Percentiles rank a stretch among this genome's conserved stretches.
These are phyloP conservation scores for Herpetomonas tarakana DNA, from an alignment of 208 protist species.

Conservation along the genomic window DNA sequence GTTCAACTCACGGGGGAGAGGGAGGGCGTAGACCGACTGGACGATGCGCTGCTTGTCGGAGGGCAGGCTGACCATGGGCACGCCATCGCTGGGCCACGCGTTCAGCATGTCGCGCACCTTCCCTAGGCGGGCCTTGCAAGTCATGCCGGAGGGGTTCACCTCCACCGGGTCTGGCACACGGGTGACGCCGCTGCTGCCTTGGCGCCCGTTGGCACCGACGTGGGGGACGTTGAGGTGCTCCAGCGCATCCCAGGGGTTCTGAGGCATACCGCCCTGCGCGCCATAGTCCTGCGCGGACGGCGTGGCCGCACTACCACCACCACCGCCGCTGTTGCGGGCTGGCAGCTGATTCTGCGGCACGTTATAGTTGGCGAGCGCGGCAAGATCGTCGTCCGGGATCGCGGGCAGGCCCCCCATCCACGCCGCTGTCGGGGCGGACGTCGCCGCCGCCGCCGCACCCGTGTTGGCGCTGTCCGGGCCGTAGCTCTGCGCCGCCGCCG, in stretches of 20 bases:
- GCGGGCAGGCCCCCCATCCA: conserved; percentile 36
- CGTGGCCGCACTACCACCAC: neutral
- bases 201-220: conserved; percentile 8
- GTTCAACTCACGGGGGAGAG: conserved; percentile 52
- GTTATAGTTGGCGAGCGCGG: conserved; percentile 41
- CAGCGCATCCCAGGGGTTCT: conserved; percentile 42
- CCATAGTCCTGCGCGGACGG: conserved; percentile 1
- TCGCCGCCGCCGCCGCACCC: no score
- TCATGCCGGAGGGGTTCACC: conserved; percentile 50
- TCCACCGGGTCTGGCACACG: conserved; percentile 38
- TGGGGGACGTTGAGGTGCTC: conserved; percentile 53
- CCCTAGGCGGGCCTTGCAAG: conserved; percentile 42
- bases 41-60: conserved; percentile 36
- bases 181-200: conserved; percentile 4
- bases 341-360: conserved; percentile 35
- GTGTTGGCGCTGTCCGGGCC: neutral
- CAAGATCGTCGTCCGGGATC: conserved; percentile 55
- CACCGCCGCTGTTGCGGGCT: neutral
- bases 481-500: conserved; percentile 7
- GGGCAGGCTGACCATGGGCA: conserved; percentile 30
- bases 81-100: conserved; percentile 50
- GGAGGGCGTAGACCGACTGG: conserved; percentile 47
- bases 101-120: conserved; percentile 44
- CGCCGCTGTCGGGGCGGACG: conserved; percentile 5
- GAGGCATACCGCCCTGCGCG: neutral